Evolutionary conservation across 768 basidiomycete genomes (phyloP), one percentile per base, ranked within the genome.

Genomic region (Kwoniella dejecticola): DNA sequence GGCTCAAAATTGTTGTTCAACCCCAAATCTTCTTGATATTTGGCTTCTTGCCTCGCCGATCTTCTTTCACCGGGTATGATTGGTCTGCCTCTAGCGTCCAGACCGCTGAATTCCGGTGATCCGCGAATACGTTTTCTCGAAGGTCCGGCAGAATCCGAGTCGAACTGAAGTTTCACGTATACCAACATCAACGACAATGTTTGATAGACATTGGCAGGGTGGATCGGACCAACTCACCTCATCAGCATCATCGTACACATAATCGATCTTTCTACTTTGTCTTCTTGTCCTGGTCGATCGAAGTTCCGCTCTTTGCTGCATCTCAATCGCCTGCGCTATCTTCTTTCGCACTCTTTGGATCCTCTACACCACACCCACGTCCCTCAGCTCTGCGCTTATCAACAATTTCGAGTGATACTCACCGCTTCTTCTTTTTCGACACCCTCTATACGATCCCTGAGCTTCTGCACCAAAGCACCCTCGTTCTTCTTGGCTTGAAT

Each of bases 341-440:
- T 46, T 71, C 55, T 54, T 66, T 46, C 66, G 59, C 26, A 64
- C 69, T 47, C 69, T 41, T 49, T 60, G 62, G 0, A 75, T 56
- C 21, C 71, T 42, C 73, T 75, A 59, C 61, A 66, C 44, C 31
- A 10, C n/a, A n/a, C n/a, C 48, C 12, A 41, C 3, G 12, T 6
- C 30, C 33, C 30, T 47, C 15, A 57, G 31, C 21, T 42, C 19
- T 19, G 41, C 5, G 8, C 24, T 47, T 7, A 24, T 7, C 12
- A 7, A 24, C 45, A 23, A 23, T 26, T 27, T 24, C 7, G 19
- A 24, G 4, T 7, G 23, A 31, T n/a, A 63, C 71, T 66, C 52
- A 75, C 71, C 36, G 62, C 56, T 26, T 75, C 74, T 46, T 75
- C 71, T 62, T 71, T 72, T 50, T 75, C 74, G 1, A 72, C 58